Conservation (phyloP, 179 eudicot species). For the Carnegiea gigantea region DNA sequence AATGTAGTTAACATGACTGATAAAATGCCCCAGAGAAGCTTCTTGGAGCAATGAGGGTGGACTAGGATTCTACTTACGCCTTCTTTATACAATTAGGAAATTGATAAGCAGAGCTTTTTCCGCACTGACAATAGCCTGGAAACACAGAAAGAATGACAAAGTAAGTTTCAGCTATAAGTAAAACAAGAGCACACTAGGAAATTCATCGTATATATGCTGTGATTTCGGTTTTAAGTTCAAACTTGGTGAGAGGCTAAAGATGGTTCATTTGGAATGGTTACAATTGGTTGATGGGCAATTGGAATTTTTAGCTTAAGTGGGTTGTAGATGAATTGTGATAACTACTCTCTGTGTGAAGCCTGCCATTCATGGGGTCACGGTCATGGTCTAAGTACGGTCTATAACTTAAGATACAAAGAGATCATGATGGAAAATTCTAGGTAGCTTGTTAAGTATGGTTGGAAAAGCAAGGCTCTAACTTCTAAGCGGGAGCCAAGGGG, state of each 20-base stretch:
- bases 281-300: slow-evolving; percentile 1
- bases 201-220: too few species aligned
- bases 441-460: not conserved
- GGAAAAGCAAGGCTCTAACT: slow-evolving; percentile 4
- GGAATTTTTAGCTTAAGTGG: not conserved
- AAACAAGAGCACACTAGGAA: not conserved
- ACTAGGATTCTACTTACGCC: slow-evolving; percentile 15
- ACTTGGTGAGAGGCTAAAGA: too few species aligned
- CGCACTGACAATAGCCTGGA: slow-evolving; percentile 19
- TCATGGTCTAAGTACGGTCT: not conserved
- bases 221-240: too few species aligned
- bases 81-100: slow-evolving; percentile 10
- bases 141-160: slow-evolving; percentile 8
- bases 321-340: not conserved
- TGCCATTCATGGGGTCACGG: not conserved
- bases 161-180: not conserved
- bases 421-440: slow-evolving; percentile 11
- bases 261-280: not conserved
- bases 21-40: slow-evolving; percentile 24
- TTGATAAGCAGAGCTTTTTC: not conserved
- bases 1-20: slow-evolving; percentile 20
- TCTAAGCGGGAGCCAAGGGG: slow-evolving; percentile 24
- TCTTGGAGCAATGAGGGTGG: slow-evolving; percentile 1
- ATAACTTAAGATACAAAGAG: slow-evolving; percentile 5
- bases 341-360: not conserved